phyloP scores from a whole-genome alignment of 2,329 filamentous ascomycete genomes.

The Ophiostoma perfectum region DNA sequence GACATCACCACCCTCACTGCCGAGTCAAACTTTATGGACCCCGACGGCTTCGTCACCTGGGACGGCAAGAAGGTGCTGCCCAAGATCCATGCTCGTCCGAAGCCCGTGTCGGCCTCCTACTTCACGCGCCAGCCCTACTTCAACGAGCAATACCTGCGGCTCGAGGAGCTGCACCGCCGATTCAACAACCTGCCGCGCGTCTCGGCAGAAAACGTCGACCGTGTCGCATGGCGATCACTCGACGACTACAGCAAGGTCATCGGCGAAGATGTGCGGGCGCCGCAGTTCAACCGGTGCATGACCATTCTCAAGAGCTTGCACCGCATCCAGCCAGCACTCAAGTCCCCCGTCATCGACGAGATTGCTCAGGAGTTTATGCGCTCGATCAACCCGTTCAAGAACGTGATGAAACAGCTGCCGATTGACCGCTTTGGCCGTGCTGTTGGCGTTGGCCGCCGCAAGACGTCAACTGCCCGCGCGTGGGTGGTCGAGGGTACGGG shows the following conservation, averaged over 20 bases:
- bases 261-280: constrained; percentile 66
- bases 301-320: constrained; percentile 74
- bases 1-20: background rate
- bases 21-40: background rate
- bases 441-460: constrained; percentile 76
- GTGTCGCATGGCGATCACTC: constrained; percentile 74
- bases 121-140: constrained; percentile 83
- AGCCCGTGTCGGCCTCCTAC: constrained; percentile 87
- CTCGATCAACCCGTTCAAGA: constrained; percentile 64
- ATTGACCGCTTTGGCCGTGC: constrained; percentile 76
- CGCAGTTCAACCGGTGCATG: constrained; percentile 74
- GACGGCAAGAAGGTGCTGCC: background rate
- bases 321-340: constrained; percentile 72
- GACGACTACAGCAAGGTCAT: constrained; percentile 66
- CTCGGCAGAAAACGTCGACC: constrained; percentile 59
- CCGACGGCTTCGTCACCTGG: constrained; percentile 5
- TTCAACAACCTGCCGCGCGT: constrained; percentile 69
- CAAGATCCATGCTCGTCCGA: constrained; percentile 57
- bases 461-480: constrained; percentile 77
- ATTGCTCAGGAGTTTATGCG: constrained; percentile 68
- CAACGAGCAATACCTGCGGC: constrained; percentile 72
- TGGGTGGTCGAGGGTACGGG: constrained; percentile 91
- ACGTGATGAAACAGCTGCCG: constrained; percentile 54
- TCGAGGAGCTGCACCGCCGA: constrained; percentile 66
- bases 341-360: constrained; percentile 62